Evolutionary conservation across 257 asterid species (phyloP).

Genomic region (Nyctanthes arbortristis): DNA sequence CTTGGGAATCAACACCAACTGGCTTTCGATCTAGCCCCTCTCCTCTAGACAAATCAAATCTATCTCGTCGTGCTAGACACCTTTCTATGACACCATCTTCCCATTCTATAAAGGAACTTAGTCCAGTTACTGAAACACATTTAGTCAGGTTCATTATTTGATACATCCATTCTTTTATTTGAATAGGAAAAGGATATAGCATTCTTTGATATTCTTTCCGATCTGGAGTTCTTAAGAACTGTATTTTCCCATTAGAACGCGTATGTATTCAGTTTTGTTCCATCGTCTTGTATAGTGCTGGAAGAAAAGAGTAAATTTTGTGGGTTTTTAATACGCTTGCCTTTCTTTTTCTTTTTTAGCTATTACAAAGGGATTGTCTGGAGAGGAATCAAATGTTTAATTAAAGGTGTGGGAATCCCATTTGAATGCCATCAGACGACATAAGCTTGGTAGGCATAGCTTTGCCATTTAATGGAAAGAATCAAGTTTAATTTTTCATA

Average conservation of each 20-base stretch:
- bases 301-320: slow-evolving; percentile 39
- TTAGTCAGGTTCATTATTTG: slow-evolving; percentile 29
- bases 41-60: slow-evolving; percentile 27
- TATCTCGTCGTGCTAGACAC: slow-evolving; percentile 33
- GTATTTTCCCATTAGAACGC: slow-evolving; percentile 9
- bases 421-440: too few species aligned
- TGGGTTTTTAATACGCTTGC: slow-evolving; percentile 27
- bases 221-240: slow-evolving; percentile 27
- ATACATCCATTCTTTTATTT: slow-evolving; percentile 39
- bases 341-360: slow-evolving; percentile 11
- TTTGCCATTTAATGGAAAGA: too few species aligned
- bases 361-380: too few species aligned
- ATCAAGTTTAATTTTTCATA: too few species aligned
- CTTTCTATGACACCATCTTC: slow-evolving; percentile 34
- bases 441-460: too few species aligned
- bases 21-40: slow-evolving; percentile 29
- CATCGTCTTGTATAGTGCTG: slow-evolving; percentile 30
- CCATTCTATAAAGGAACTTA: slow-evolving; percentile 29
- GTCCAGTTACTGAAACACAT: slow-evolving; percentile 16
- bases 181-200: slow-evolving; percentile 51
- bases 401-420: too few species aligned
- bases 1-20: slow-evolving; percentile 43
- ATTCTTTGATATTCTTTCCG: slow-evolving; percentile 37
- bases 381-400: too few species aligned
- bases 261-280: slow-evolving; percentile 51